Evolutionary conservation across 179 eudicot genomes (phyloP), one percentile per base, ranked within the genome.

Genomic region (Gypsophila paniculata): DNA sequence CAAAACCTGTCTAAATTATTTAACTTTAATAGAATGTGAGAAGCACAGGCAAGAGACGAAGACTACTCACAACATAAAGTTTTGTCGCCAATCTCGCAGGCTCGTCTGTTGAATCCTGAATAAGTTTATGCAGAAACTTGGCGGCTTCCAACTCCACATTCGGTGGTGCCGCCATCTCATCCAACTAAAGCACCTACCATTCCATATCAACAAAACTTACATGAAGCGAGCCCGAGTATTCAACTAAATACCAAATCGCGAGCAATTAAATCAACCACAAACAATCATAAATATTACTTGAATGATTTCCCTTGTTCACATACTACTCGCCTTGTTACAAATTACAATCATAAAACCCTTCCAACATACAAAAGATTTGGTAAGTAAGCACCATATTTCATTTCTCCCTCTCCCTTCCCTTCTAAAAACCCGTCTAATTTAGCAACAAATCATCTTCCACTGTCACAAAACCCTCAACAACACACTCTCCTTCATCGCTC

Each of bases 61-160:
- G 74, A 53, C 67, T 55, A 83, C 95, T 73, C 70, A 95, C 99
- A 82, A 90, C 88, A 83, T 82, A 86, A 62, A 95, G 96, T 81
- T 95, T 95, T 11, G 90, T 90, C 22, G 97, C 98, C 93, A 95
- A 84, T 84, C 89, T 87, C 19, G 82, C 83, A 13, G 99, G 99
- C 81, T 92, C 99, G 22, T 95, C 98, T 25, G 78, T 95, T 26
- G 99, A 95, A 64, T 95, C 99, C 52, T 89, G 99, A 77, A 92
- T 95, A 74, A 95, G 97, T 74, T 95, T 95, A 58, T 92, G 99
- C 68, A 95, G 81, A 80, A 95, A 90, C 82, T 88, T 92, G 48
- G 99, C 98, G 60, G 99, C 98, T 78, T 95, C 99, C 70, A 84
- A 78, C 86, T 95, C 99, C 68, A 95, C 96, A 80, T 92, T 87